These are phyloP conservation scores for Aspergillus aculeatinus DNA, from an alignment of 2,329 filamentous ascomycete species.

Conservation along the genomic window DNA sequence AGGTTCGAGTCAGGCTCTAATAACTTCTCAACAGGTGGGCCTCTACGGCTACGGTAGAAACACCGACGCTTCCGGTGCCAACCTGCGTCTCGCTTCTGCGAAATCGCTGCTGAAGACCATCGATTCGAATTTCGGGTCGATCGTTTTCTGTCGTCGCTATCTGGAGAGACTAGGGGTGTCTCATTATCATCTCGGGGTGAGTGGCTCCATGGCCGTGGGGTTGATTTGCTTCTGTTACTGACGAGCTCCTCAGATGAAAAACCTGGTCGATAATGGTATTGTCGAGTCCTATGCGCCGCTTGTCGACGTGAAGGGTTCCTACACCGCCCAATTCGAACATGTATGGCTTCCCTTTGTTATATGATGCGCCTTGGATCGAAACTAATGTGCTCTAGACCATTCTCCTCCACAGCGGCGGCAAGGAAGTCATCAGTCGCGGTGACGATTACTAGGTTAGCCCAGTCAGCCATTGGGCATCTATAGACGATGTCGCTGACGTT, in stretches of 20 bases:
- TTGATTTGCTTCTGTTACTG: not conserved
- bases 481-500: not conserved
- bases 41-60: conserved; percentile 55
- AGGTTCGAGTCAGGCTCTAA: not conserved
- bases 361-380: not conserved
- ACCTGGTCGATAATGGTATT: conserved; percentile 57
- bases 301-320: conserved; percentile 59
- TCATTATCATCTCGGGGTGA: conserved; percentile 58
- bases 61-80: conserved; percentile 30
- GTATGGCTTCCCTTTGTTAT: conserved; percentile 25
- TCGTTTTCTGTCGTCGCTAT: conserved; percentile 63
- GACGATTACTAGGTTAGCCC: conserved; percentile 48
- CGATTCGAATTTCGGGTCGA: conserved; percentile 60
- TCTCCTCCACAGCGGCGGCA: conserved; percentile 45
- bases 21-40: conserved; percentile 39
- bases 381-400: conserved; percentile 44
- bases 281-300: conserved; percentile 59
- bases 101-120: conserved; percentile 59
- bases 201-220: conserved; percentile 16
- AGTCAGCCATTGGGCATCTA: not conserved
- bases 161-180: conserved; percentile 63
- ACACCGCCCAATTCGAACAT: conserved; percentile 65
- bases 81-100: conserved; percentile 52
- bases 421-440: conserved; percentile 56
- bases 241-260: conserved; percentile 51